Base-by-base conservation (phyloP, 2,329 filamentous ascomycete genomes). In the Knufia petricola region DNA sequence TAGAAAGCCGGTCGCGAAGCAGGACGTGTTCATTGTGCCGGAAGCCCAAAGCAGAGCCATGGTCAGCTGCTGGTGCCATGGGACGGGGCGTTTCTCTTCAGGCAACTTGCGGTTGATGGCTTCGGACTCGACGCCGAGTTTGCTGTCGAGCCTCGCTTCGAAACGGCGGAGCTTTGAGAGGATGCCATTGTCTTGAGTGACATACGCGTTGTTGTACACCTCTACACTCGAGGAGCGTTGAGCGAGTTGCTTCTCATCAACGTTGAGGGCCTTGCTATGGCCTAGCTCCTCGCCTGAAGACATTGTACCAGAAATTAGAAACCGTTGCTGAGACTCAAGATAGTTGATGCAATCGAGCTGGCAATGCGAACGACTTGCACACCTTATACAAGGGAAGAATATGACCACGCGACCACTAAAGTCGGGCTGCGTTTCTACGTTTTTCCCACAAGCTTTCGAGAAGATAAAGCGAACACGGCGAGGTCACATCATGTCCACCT, bases 81-180 rank as follows among this genome's bases (percentile, higher is more conserved):
- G 69, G 3, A 69, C 66, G 21, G 68, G 63, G 19, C 61, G 60
- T 51, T 67, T 68, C 48, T 71, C 65, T 44, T 72, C 68, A 43
- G 70, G 63, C 1, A 63, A 64, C 9, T 70, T 72, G 19, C 69
- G 66, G 48, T 70, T 68, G 30, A 73, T 68, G 24, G 70, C 71
- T 50, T 72, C 67, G 3, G 66, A 67, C 56, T 74, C 71, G 43
- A 74, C 65, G n/a, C 69, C 69, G 34, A 73, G 59, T 53, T 68
- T 71, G 34, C 58, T 59, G 56, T 73, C 71, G 48, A 74, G 61
- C 52, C 62, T 61, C 23, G 66, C 65, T 51, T 74, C 70, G 32
- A 55, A 24, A 3, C 46, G 48, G 13, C 56, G 56, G 8, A 58
- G 50, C 26, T 46, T 48, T 9, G 55, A 54, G 20, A 57, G 40